A percentile compares a stretch with the other conserved stretches of the same genome.
Evolutionary conservation across 768 basidiomycete species (phyloP).

Genomic region (Psilocybe tampanensis): DNA sequence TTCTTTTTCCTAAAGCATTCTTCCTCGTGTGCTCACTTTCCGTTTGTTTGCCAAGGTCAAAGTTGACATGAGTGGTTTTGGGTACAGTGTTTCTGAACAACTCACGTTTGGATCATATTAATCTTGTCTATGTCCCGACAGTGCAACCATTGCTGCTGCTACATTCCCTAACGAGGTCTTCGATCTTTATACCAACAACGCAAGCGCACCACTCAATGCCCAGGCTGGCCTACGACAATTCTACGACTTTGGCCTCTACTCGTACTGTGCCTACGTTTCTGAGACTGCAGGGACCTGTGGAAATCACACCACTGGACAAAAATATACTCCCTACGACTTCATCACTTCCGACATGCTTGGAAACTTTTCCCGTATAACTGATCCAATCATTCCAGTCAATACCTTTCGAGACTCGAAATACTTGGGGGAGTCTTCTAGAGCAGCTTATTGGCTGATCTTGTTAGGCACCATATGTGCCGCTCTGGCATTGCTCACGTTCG

Average conservation of each 20-base stretch:
- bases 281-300: slow-evolving; percentile 63
- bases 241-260: slow-evolving; percentile 83
- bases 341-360: slow-evolving; percentile 67
- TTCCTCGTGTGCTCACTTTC: slow-evolving; percentile 5
- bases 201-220: slow-evolving; percentile 58
- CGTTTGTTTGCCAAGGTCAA: slow-evolving; percentile 46
- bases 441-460: slow-evolving; percentile 76
- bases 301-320: slow-evolving; percentile 56
- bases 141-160: slow-evolving; percentile 53
- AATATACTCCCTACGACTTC: slow-evolving; percentile 65
- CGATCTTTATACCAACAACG: slow-evolving; percentile 68
- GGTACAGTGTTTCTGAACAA: slow-evolving; percentile 38
- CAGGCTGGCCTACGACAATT: slow-evolving; percentile 64
- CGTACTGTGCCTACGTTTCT: slow-evolving; percentile 74
- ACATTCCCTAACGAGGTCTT: slow-evolving; percentile 51
- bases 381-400: slow-evolving; percentile 47
- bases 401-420: slow-evolving; percentile 65
- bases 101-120: too few relatives aligned
- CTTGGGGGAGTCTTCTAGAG: slow-evolving; percentile 62
- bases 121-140: slow-evolving; percentile 24
- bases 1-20: background rate
- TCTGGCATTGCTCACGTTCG: slow-evolving; percentile 69
- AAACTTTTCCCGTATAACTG: slow-evolving; percentile 62
- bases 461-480: slow-evolving; percentile 70
- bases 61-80: slow-evolving; percentile 72